Percentiles rank a stretch among this genome's conserved stretches.
phyloP scores from a whole-genome alignment of 106 monocot genomes.

The Dendrobium catenatum region DNA sequence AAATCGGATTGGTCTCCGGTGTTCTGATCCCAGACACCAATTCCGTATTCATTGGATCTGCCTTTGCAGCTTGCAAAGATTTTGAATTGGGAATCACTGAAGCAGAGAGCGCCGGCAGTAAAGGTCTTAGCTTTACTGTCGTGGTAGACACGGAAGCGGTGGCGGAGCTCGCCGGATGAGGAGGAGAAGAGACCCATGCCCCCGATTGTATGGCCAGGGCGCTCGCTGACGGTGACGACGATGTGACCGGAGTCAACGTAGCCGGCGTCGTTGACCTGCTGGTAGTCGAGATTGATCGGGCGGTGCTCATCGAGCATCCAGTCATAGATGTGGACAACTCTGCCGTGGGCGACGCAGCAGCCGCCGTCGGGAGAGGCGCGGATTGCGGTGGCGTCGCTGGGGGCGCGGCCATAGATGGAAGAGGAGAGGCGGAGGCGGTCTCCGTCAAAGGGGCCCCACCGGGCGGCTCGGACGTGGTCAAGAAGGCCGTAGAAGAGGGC shows the following conservation, averaged over 20 bases:
- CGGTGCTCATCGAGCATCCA: conserved; percentile 70
- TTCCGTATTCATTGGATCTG: conserved; percentile 77
- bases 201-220: conserved; percentile 36
- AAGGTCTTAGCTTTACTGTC: conserved; percentile 50
- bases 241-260: conserved; percentile 48
- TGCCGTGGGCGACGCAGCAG: conserved; percentile 90
- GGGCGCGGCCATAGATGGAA: conserved; percentile 54
- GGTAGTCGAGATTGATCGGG: conserved; percentile 70
- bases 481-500: conserved; percentile 75
- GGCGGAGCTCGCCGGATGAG: conserved; percentile 42
- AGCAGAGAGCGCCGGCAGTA: conserved; percentile 76
- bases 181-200: conserved; percentile 75
- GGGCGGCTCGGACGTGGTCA: conserved; percentile 57
- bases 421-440: conserved; percentile 38
- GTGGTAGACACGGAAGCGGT: conserved; percentile 66
- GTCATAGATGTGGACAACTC: conserved; percentile 74
- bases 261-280: conserved; percentile 69
- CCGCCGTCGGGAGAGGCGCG: conserved; percentile 85
- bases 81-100: conserved; percentile 20
- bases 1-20: conserved; percentile 58
- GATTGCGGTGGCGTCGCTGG: conserved; percentile 79
- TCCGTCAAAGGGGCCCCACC: conserved; percentile 73
- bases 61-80: conserved; percentile 91
- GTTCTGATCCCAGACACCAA: conserved; percentile 69
- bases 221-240: conserved; percentile 54